These are phyloP conservation scores for Didymellaceae sp. DNA, from an alignment of 2,329 filamentous ascomycete species.

Conservation along the genomic window DNA sequence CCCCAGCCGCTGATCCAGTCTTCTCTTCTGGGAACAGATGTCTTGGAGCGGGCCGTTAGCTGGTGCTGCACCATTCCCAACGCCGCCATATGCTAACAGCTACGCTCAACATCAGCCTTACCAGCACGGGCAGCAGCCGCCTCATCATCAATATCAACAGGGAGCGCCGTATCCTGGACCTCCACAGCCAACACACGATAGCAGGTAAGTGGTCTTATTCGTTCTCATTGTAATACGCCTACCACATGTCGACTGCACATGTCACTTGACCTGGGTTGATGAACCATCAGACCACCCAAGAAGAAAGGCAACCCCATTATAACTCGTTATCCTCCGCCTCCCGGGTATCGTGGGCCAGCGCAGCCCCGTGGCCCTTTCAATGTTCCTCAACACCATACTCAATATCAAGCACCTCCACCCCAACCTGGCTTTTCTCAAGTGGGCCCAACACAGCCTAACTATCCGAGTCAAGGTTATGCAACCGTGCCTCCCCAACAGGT, in stretches of 20 bases:
- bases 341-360: conserved; percentile 51
- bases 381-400: conserved; percentile 31
- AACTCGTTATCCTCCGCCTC: conserved; percentile 58
- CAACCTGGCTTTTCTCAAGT: conserved; percentile 38
- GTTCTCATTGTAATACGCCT: background rate
- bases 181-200: conserved; percentile 36
- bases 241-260: background rate
- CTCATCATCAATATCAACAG: conserved; percentile 40
- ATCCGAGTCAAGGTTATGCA: conserved; percentile 33
- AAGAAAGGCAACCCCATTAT: conserved; percentile 58
- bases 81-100: conserved; percentile 36
- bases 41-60: conserved; percentile 47
- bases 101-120: conserved; percentile 38
- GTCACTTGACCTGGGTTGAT: conserved; percentile 24
- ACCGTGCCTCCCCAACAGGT: conserved; percentile 26
- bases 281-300: conserved; percentile 44
- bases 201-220: conserved; percentile 37
- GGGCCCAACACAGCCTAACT: conserved; percentile 26
- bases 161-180: conserved; percentile 32
- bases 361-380: conserved; percentile 42
- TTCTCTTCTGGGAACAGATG: conserved; percentile 31
- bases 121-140: conserved; percentile 42
- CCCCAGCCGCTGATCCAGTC: background rate
- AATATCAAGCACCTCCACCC: conserved; percentile 34
- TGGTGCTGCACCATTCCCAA: conserved; percentile 43